A percentile compares a stretch with the other conserved stretches of the same genome.
Conservation (phyloP, 2,329 filamentous ascomycete species). For the Fusarium pseudoanthophilum region DNA sequence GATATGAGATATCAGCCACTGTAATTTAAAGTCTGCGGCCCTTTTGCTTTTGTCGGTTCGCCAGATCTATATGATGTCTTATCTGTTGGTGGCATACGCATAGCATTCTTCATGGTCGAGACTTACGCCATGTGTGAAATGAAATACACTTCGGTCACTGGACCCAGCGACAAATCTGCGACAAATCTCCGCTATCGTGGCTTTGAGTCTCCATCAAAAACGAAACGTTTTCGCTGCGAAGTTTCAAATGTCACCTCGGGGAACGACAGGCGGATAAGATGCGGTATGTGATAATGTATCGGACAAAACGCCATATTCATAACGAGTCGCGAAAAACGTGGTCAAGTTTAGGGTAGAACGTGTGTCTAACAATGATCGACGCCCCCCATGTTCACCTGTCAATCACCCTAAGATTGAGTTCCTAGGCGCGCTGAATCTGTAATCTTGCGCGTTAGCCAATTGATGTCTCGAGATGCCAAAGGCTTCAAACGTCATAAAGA, state of each 20-base stretch:
- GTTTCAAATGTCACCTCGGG: background rate
- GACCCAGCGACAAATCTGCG: background rate
- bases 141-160: background rate
- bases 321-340: background rate
- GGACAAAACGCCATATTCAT: constrained; percentile 19
- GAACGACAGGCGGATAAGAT: background rate
- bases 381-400: constrained; percentile 6
- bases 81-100: constrained; percentile 1
- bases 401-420: constrained; percentile 24
- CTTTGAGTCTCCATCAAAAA: constrained; percentile 2
- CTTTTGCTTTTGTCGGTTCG: constrained; percentile 20
- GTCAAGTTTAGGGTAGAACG: constrained; percentile 2
- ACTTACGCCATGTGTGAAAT: background rate
- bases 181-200: constrained; percentile 17
- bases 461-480: background rate
- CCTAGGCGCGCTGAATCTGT: background rate
- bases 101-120: background rate
- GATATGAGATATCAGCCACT: background rate
- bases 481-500: constrained; percentile 19
- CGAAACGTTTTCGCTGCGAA: background rate
- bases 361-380: background rate
- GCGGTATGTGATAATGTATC: constrained; percentile 8
- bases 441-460: constrained; percentile 7
- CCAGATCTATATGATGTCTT: background rate
- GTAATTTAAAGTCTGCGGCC: background rate